Base-by-base conservation (phyloP, 179 eudicot species). In the Beta lomatogona region DNA sequence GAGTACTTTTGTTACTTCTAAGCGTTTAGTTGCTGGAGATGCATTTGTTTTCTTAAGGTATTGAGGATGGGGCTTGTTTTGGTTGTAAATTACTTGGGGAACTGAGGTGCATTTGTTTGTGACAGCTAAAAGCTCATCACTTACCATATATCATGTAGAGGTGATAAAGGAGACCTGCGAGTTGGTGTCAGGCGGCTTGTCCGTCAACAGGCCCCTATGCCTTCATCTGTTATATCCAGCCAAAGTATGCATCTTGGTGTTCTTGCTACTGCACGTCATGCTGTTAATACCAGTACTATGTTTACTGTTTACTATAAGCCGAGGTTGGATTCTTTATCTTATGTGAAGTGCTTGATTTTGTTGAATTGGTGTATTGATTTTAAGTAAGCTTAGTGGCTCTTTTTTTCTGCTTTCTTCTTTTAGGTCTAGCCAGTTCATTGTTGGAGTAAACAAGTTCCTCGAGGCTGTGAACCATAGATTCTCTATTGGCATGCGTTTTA, bases 171-270 rank as follows among this genome's bases (percentile, higher is more conserved):
- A 71, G 94, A 91, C 41, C 79, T 92, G 9, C 87, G 94, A 68
- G 99, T 95, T 77, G 99, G 98, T 8, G 91, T 93, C 45, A 85
- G 97, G 73, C 85, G 94, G 68, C 89, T 83, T 82, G 89, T 89
- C 50, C 89, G 88, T 45, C 98, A 91, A 67, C 94, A 83, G 21
- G 91, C 83, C 83, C 77, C 92, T 13, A 89, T 93, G 92, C 95
- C 93, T 9, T 75, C 95, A 12, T 94, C 95, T 15, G 98, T 94
- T 46, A 90, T 94, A 57, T 94, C 98, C 25, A 90, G 94, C 86
- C 93, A 91, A 75, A 94, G 97, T 83, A 94, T 94, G 98, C 98
- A 94, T 82, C 89, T 94, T 12, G 98, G 98, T 18, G 97, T 94
- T 22, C 97, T 94, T 68, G 98, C 98, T 53, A 90, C 97, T 66